Conservation (phyloP, 371 early-diverging fungal genomes). For the Actinomortierella ambigua region DNA sequence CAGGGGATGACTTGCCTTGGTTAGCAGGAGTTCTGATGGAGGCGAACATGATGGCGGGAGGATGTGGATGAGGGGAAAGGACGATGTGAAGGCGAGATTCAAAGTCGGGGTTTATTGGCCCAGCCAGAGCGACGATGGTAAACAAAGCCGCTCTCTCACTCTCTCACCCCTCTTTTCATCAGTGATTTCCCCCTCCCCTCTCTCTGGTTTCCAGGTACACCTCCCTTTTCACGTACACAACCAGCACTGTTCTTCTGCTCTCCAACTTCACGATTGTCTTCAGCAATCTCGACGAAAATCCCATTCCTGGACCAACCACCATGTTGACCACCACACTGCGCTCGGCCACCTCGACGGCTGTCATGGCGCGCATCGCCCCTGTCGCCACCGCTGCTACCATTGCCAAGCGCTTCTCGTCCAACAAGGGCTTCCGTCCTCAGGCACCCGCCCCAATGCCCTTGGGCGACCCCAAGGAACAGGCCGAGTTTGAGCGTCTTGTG, state of each 20-base stretch:
- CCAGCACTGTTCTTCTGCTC: too few species aligned
- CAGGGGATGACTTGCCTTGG: too few species aligned
- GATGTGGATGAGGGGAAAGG: conserved; percentile 10
- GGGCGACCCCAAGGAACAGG: conserved; percentile 69
- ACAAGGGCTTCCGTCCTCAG: conserved; percentile 23
- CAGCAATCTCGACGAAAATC: too few species aligned
- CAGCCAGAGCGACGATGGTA: too few species aligned
- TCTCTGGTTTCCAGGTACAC: too few species aligned
- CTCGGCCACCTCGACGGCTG: background rate
- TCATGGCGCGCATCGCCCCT: background rate
- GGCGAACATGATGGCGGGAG: conserved; percentile 10
- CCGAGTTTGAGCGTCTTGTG: conserved; percentile 77
- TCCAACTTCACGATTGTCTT: too few species aligned
- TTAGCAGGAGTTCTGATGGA: too few species aligned
- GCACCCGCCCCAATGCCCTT: conserved; percentile 77
- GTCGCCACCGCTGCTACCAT: conserved; percentile 1
- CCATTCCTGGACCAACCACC: background rate
- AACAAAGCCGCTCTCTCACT: too few species aligned
- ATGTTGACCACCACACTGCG: too few species aligned
- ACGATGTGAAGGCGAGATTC: background rate
- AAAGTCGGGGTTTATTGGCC: conserved; percentile 3
- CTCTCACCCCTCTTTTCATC: too few species aligned
- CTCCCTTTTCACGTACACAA: too few species aligned
- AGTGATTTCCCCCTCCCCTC: too few species aligned
- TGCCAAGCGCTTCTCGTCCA: conserved; percentile 4